Evolutionary conservation across 768 basidiomycete genomes (phyloP).

Genomic region (Suillus lakei): DNA sequence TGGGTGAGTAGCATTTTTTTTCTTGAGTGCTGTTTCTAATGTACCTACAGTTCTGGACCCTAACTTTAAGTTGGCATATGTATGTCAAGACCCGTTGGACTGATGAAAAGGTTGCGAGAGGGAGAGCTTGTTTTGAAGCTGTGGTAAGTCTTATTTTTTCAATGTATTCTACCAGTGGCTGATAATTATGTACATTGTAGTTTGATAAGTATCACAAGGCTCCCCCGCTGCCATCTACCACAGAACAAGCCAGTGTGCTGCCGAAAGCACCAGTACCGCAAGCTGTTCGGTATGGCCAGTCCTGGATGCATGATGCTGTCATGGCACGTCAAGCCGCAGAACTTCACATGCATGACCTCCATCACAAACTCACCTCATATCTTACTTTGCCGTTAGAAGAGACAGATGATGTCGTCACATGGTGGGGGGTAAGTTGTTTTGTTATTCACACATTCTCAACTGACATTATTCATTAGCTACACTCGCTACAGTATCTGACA

Average conservation of each 20-base stretch:
- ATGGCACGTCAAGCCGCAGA: background rate
- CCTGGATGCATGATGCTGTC: background rate
- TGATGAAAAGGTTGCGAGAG: background rate
- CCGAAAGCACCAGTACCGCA: background rate
- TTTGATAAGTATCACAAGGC: background rate
- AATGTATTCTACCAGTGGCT: background rate
- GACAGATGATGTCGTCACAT: background rate
- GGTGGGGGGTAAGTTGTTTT: conserved; percentile 5
- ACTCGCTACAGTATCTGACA: conserved; percentile 22
- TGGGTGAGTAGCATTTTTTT: background rate
- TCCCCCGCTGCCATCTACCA: background rate
- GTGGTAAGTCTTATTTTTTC: background rate
- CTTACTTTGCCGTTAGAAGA: conserved; percentile 8
- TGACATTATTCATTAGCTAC: conserved; percentile 11
- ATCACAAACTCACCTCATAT: conserved; percentile 6
- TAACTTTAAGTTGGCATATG: conserved; percentile 6
- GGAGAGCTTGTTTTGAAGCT: background rate
- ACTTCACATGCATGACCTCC: background rate
- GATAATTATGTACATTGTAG: background rate
- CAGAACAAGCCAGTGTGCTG: background rate
- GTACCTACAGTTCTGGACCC: conserved; percentile 16
- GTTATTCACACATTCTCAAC: background rate
- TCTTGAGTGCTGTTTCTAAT: conserved; percentile 14
- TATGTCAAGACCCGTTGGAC: background rate
- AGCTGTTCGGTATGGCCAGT: background rate